Evolutionary conservation across 1,284 basidiomycete genomes (phyloP), one percentile per base, ranked within the genome.

Genomic region (Volvariella volvacea): DNA sequence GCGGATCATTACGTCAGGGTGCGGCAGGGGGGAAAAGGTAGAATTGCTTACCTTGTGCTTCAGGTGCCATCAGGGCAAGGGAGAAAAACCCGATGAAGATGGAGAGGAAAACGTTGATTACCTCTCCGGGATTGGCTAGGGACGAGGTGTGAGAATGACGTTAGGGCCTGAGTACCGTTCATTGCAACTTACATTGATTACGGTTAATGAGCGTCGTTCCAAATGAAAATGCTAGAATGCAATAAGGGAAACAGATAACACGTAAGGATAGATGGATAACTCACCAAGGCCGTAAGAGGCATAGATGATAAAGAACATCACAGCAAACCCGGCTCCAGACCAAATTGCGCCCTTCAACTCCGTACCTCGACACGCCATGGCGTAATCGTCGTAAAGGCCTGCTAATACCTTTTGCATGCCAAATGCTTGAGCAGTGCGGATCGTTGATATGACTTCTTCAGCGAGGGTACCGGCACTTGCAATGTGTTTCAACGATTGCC

Each of bases 361-460:
- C 12, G 78, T 70, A 0, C 50, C 50, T 37, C 72, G 66, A 2
- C 88, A 78, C 49, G 72, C 58, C 14, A 65, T 58, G 51, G 92
- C 78, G 48, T 79, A 72, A 1, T 50, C 51, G 55, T 94, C 78
- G 61, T 97, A 99, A 32, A 91, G 64, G 1, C 58, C 53, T 4
- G 79, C 60, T 25, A 98, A 73, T 15, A 75, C 71, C 7, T 60
- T 65, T 63, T 92, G 88, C 1, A 85, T 87, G 41, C 90, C 92
- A 55, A 98, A 99, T 0, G 95, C 93, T 51, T 97, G 92, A 1
- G 90, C 84, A 2, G 88, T 93, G 15, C 92, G 83, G 32, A 94
- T 66, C n/a, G 88, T 89, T 1, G 88, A 86, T 46, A 99, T 88
- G 54, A 92, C 90, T 62, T 99, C 95, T 65, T 99, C 95, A 0